Percentiles rank a stretch among this genome's conserved stretches.
Evolutionary conservation across 176 grass and related monocot species (phyloP).

Genomic region (Dendrocalamus sinicus): DNA sequence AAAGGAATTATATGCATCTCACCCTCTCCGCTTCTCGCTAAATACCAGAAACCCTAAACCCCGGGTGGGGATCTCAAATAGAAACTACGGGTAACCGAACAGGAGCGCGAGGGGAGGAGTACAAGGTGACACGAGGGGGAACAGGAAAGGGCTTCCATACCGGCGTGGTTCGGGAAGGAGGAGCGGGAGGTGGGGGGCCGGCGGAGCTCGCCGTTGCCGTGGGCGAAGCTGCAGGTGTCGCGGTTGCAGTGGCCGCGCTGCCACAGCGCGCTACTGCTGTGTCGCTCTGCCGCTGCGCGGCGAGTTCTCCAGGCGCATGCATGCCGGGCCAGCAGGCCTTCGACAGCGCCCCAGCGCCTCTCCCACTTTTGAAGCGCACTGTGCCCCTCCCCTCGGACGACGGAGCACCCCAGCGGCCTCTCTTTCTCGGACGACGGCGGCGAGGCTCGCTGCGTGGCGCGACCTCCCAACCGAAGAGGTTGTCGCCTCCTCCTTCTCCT

Average conservation of each 20-base stretch:
- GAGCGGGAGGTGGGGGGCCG: constrained; percentile 47
- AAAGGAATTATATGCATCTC: neutral
- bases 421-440: too few relatives aligned
- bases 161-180: constrained; percentile 42
- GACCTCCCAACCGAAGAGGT: too few relatives aligned
- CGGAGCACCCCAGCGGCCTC: too few relatives aligned
- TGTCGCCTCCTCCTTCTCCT: too few relatives aligned
- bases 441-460: too few relatives aligned
- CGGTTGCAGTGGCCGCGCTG: constrained; percentile 73
- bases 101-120: neutral
- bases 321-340: too few relatives aligned
- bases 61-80: constrained; percentile 6
- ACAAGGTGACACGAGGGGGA: neutral
- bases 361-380: too few relatives aligned
- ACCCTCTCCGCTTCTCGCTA: neutral
- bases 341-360: too few relatives aligned
- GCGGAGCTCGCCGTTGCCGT: constrained; percentile 73
- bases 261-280: constrained; percentile 69
- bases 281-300: too few relatives aligned
- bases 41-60: constrained; percentile 29
- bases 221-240: constrained; percentile 82
- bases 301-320: too few relatives aligned
- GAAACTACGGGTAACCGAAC: neutral
- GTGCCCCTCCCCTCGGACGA: too few relatives aligned
- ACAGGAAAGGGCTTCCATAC: neutral